Evolutionary conservation across 2,329 filamentous ascomycete genomes (phyloP), one percentile per base, ranked within the genome.

Genomic region (Emmonsiellopsis sp.): DNA sequence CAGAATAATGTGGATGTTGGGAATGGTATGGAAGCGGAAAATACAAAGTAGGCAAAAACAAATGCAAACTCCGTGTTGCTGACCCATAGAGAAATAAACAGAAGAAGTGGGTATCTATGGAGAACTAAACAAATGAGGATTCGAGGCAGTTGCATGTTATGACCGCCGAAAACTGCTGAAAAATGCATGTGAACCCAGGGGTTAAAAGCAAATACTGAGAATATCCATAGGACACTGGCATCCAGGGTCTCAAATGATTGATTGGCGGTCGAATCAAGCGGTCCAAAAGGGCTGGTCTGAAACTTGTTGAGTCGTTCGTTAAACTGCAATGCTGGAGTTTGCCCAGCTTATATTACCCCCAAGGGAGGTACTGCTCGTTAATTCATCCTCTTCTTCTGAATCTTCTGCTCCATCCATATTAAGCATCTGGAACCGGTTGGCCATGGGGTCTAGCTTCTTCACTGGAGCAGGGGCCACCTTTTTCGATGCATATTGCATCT

Each of bases 391-490:
- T 9, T 66, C 61, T n/a, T 69, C 63, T 8, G 70, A 68, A 5
- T 72, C 69, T 6, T 71, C 71, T 3, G 67, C 65, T 14, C 68
- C 74, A 49, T 80, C 77, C 11, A 81, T 61, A 43, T 76, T 74
- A 9, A 87, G 73, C 53, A 84, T 63, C 48, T 80, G 72, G 64
- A 87, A 87, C 5, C 83, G 79, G 62, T 88, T 88, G 52, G 74
- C 64, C 52, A 73, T 64, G 11, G 72, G 63, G 44, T 67, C 66
- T 45, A 68, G 58, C 51, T 62, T 62, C 58, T 70, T 74, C 55
- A 71, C 73, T n/a, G 65, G 57, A 10, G 58, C 56, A 9, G 61
- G 60, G 17, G 66, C 62, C 40, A 57, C 58, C 51, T 54, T 65
- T 57, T 58, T 66, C 43, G 61, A 57, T 49, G 63, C 39, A 60